Conservation (phyloP, 2,329 filamentous ascomycete genomes). For the Exophiala lecanii-corni region DNA sequence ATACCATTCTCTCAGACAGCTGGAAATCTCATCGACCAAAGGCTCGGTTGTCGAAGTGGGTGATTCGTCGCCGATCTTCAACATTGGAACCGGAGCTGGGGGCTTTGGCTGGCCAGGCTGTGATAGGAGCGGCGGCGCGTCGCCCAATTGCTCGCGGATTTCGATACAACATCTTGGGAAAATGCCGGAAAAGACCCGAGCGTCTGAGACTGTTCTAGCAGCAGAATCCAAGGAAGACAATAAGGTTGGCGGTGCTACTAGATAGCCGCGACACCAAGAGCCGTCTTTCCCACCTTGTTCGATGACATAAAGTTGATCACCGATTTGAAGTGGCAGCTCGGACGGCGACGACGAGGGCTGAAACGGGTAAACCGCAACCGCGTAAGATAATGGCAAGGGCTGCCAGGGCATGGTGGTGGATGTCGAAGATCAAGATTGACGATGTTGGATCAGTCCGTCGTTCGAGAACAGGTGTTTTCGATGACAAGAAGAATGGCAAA, state of each 20-base stretch:
- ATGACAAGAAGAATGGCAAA: no score
- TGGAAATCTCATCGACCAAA: slow-evolving; percentile 94
- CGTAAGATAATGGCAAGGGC: slow-evolving; percentile 96
- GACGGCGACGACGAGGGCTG: slow-evolving; percentile 70
- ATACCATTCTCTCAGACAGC: slow-evolving; percentile 95
- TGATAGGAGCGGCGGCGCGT: slow-evolving; percentile 3
- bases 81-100: slow-evolving; percentile 88
- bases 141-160: slow-evolving; percentile 80
- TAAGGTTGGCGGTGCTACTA: slow-evolving; percentile 88
- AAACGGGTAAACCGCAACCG: slow-evolving; percentile 93
- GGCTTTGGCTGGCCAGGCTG: slow-evolving; percentile 52
- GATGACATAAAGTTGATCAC: slow-evolving; percentile 98
- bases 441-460: no score
- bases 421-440: no score
- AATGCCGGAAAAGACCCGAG: slow-evolving; percentile 96
- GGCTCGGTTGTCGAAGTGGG: slow-evolving; percentile 85
- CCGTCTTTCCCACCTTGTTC: slow-evolving; percentile 83
- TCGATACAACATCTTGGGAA: slow-evolving; percentile 94
- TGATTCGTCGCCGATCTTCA: slow-evolving; percentile 96
- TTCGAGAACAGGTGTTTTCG: no score
- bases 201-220: slow-evolving; percentile 89
- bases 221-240: slow-evolving; percentile 85
- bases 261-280: slow-evolving; percentile 90
- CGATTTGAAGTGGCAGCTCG: slow-evolving; percentile 93
- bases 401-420: slow-evolving; percentile 76